Percentiles rank a stretch among this genome's conserved stretches.
Evolutionary conservation across 352 stramenopile genomes (phyloP).

Genomic region (Plasmopara viticola): DNA sequence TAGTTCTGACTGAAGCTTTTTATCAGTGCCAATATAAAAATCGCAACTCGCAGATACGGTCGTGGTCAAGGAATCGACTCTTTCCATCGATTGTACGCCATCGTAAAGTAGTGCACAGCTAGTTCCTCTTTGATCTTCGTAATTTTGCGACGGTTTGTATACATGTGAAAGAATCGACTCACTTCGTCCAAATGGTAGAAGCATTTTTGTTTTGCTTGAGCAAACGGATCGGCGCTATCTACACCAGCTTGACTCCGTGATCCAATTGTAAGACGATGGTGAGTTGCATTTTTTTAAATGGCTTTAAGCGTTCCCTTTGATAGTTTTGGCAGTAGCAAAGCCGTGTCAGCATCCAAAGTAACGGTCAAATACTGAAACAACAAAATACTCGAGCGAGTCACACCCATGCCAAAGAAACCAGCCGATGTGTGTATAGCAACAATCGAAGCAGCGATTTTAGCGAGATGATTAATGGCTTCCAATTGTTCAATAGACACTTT

Average conservation of each 20-base stretch:
- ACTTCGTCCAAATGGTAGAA: slow-evolving; percentile 82
- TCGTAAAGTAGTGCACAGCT: slow-evolving; percentile 75
- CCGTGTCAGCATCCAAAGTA: slow-evolving; percentile 54
- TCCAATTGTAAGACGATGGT: slow-evolving; percentile 68
- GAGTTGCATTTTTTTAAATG: slow-evolving; percentile 29
- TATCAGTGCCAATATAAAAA: slow-evolving; percentile 44
- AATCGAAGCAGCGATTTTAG: slow-evolving; percentile 53
- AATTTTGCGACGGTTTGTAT: slow-evolving; percentile 48
- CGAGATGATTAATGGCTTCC: slow-evolving; percentile 47
- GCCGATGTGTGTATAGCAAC: slow-evolving; percentile 64
- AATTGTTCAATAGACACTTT: slow-evolving; percentile 39
- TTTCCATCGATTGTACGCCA: slow-evolving; percentile 77
- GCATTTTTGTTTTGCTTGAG: slow-evolving; percentile 74
- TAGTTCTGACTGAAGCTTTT: slow-evolving; percentile 45
- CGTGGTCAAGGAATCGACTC: slow-evolving; percentile 55
- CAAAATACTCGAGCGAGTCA: slow-evolving; percentile 63
- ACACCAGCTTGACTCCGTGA: slow-evolving; percentile 79
- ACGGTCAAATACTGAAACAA: slow-evolving; percentile 78
- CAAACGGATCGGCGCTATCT: slow-evolving; percentile 75
- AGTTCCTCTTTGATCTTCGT: slow-evolving; percentile 57
- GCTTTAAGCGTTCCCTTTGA: slow-evolving; percentile 27
- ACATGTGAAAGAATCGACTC: slow-evolving; percentile 81
- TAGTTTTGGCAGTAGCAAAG: slow-evolving; percentile 43
- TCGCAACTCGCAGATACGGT: slow-evolving; percentile 40
- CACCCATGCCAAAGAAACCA: slow-evolving; percentile 77